Evolutionary conservation across 352 stramenopile genomes (phyloP).

Genomic region (Phytopythium mirpurense): DNA sequence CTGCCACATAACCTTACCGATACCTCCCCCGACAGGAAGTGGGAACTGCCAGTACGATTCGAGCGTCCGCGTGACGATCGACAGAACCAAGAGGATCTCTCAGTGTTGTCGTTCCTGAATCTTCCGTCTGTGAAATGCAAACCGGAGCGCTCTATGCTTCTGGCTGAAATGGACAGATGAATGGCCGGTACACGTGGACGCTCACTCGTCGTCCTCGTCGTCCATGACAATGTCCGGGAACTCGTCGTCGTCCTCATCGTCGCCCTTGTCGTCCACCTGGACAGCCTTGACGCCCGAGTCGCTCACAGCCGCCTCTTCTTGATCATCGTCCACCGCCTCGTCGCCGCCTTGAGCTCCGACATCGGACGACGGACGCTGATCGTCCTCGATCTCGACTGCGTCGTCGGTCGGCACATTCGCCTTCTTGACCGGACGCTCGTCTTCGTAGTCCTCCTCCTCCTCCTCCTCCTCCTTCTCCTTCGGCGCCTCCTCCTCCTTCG

Average conservation of each 20-base stretch:
- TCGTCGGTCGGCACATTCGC: slow-evolving; percentile 7
- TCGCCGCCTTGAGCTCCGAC: not conserved
- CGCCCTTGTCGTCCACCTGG: slow-evolving; percentile 8
- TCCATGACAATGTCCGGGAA: slow-evolving; percentile 82
- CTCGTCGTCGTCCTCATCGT: slow-evolving; percentile 59
- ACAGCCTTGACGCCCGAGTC: not conserved
- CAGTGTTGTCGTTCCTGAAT: no score
- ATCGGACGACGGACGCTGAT: not conserved
- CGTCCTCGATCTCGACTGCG: slow-evolving; percentile 14
- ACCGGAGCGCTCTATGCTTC: no score
- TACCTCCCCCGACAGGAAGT: no score
- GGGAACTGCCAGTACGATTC: no score
- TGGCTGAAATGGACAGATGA: no score
- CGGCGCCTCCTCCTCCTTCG: not conserved
- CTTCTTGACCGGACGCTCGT: slow-evolving; percentile 22
- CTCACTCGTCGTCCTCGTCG: slow-evolving; percentile 47
- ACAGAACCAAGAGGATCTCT: no score
- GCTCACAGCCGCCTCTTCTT: not conserved
- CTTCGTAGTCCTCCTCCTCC: slow-evolving; percentile 39
- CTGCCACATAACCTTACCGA: no score
- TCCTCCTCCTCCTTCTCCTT: slow-evolving; percentile 15
- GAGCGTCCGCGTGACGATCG: no score
- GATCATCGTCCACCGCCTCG: not conserved
- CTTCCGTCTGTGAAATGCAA: no score
- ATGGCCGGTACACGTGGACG: no score